A percentile compares a stretch with the other conserved stretches of the same genome.
These are phyloP conservation scores for Trichoderma asperelloides DNA, from an alignment of 495 filamentous ascomycete genomes.

Conservation along the genomic window DNA sequence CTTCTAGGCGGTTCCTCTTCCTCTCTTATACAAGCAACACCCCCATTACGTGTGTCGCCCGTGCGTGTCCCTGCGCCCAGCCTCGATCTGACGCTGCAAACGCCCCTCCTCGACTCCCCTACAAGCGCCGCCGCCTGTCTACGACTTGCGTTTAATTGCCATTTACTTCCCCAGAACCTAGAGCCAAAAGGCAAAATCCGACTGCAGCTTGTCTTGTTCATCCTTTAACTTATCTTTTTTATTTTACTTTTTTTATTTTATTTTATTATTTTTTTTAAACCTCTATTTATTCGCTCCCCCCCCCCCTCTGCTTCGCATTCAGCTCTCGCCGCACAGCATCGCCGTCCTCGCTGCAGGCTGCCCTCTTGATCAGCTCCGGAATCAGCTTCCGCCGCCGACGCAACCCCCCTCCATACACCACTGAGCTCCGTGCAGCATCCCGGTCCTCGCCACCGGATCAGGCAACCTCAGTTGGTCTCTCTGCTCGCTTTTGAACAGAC, in stretches of 20 bases:
- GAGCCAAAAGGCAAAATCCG: not conserved
- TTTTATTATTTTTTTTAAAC: not conserved
- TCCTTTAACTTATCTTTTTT: not conserved
- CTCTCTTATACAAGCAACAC: not conserved
- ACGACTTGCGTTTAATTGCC: not conserved
- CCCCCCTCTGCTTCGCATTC: not conserved
- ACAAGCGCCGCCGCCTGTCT: not conserved
- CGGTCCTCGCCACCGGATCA: not conserved
- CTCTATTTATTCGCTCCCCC: not conserved
- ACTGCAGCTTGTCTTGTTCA: not conserved
- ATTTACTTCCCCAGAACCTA: not conserved
- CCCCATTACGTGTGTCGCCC: not conserved
- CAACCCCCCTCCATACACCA: not conserved
- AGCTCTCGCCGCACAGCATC: not conserved
- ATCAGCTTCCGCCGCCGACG: conserved; percentile 1
- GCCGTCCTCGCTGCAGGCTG: not conserved
- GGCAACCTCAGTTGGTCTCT: not conserved
- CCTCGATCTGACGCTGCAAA: conserved; percentile 3
- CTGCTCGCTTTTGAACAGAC: not conserved
- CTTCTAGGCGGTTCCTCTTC: not conserved
- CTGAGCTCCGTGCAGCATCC: not conserved
- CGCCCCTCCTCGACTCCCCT: conserved; percentile 1
- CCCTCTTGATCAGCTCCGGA: not conserved
- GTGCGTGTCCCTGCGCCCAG: not conserved
- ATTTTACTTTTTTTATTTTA: not conserved